phyloP scores from a whole-genome alignment of 257 asterid species.

The Solanum arcanum region DNA sequence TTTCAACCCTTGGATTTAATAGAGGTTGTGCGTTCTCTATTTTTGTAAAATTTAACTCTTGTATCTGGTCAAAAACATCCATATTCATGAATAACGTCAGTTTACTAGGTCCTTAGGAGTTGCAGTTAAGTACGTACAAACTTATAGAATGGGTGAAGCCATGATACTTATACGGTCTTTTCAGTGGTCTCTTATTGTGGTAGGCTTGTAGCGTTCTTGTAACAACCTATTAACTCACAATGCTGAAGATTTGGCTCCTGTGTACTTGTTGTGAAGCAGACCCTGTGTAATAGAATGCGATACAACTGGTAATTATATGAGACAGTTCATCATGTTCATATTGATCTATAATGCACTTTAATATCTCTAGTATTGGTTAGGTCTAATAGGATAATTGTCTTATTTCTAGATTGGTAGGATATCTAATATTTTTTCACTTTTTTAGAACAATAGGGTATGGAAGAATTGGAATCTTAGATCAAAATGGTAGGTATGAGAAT shows the following conservation, averaged over 20 bases:
- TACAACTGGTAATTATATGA: neutral
- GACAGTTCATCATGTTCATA: neutral
- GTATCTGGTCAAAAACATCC: neutral
- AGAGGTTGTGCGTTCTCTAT: neutral
- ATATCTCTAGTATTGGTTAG: neutral
- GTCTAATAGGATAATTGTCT: neutral
- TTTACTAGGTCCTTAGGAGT: neutral
- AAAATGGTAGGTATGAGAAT: neutral
- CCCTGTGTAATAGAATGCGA: neutral
- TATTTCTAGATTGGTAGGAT: neutral
- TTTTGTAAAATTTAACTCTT: neutral
- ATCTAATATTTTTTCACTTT: neutral
- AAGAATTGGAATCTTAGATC: neutral
- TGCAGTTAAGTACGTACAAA: neutral
- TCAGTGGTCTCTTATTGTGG: neutral
- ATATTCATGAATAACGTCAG: neutral
- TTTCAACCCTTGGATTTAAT: neutral
- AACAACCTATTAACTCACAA: neutral
- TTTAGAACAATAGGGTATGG: neutral
- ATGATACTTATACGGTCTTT: neutral
- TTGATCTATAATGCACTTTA: neutral
- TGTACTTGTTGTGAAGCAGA: neutral
- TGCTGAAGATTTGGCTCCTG: neutral
- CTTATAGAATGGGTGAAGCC: neutral
- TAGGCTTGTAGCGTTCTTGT: neutral